Evolutionary conservation across 306 rosid species (phyloP).

Genomic region (Quercus alba): DNA sequence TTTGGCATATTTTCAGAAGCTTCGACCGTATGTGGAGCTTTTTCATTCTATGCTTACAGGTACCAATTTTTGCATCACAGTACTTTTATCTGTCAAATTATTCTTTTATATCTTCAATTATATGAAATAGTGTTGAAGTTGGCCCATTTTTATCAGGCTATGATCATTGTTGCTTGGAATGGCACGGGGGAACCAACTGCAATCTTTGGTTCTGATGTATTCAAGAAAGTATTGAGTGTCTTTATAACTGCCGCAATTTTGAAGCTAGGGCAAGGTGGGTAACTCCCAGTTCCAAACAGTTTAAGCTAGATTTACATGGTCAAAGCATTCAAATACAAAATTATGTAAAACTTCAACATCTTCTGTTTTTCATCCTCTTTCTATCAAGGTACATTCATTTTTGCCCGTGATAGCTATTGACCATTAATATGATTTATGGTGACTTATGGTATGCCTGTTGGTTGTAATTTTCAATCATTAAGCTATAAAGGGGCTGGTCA

Average conservation of each 20-base stretch:
- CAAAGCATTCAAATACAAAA: background rate
- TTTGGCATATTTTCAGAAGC: slow-evolving; percentile 96
- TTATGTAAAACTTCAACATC: too few species aligned
- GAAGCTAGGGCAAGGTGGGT: slow-evolving; percentile 88
- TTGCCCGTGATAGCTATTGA: too few species aligned
- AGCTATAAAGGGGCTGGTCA: background rate
- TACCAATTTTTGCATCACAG: slow-evolving; percentile 26
- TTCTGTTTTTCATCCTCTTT: background rate
- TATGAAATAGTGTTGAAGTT: slow-evolving; percentile 24
- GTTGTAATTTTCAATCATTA: background rate
- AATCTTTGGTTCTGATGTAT: slow-evolving; percentile 57
- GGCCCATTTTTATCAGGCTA: slow-evolving; percentile 50
- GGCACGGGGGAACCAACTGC: slow-evolving; percentile 76
- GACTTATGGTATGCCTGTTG: background rate
- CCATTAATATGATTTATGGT: background rate
- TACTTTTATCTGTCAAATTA: background rate
- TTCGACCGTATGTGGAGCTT: slow-evolving; percentile 99
- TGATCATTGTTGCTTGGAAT: slow-evolving; percentile 96
- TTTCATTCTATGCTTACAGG: slow-evolving; percentile 91
- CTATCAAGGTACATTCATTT: background rate
- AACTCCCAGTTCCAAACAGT: background rate
- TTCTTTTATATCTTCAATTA: slow-evolving; percentile 2
- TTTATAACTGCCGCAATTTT: slow-evolving; percentile 92
- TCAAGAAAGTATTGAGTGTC: slow-evolving; percentile 86
- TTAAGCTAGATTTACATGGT: background rate